Conservation (phyloP, 345 rosid genomes). For the Citrus maxima region DNA sequence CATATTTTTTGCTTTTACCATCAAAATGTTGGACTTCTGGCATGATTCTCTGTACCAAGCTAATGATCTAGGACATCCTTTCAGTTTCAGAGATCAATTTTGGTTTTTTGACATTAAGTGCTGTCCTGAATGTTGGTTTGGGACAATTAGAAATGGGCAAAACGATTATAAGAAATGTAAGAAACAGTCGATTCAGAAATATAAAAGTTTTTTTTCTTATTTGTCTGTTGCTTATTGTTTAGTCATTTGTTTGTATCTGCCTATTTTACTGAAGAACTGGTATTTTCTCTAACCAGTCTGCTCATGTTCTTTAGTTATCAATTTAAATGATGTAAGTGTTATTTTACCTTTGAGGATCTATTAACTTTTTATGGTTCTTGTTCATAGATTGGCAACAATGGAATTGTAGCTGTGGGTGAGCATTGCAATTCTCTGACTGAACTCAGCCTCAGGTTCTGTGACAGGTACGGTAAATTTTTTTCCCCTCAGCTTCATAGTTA, state of each 20-base stretch:
- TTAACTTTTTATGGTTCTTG: not conserved
- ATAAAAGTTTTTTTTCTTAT: not conserved
- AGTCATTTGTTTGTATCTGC: not conserved
- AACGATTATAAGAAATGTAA: not conserved
- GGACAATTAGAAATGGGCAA: not conserved
- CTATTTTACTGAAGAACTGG: not conserved
- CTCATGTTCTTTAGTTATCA: not conserved
- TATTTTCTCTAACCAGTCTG: not conserved
- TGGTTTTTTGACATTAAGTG: not conserved
- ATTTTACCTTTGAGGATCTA: not conserved
- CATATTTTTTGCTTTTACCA: not conserved
- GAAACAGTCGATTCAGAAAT: not conserved
- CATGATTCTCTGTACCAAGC: not conserved
- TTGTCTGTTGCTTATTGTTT: not conserved
- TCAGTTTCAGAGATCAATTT: not conserved
- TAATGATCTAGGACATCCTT: not conserved
- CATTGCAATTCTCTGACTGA: slow-evolving; percentile 70
- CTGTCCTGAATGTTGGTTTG: not conserved
- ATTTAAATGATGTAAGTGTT: not conserved
- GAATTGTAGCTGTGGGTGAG: slow-evolving; percentile 73
- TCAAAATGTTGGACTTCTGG: not conserved
- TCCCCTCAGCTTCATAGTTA: not conserved
- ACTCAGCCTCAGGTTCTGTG: slow-evolving; percentile 87
- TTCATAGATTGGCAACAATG: slow-evolving; percentile 76
- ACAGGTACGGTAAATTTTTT: slow-evolving; percentile 45